Evolutionary conservation across 2,329 filamentous ascomycete species (phyloP), one percentile per base, ranked within the genome.

Genomic region (Pseudomassariella vexata): DNA sequence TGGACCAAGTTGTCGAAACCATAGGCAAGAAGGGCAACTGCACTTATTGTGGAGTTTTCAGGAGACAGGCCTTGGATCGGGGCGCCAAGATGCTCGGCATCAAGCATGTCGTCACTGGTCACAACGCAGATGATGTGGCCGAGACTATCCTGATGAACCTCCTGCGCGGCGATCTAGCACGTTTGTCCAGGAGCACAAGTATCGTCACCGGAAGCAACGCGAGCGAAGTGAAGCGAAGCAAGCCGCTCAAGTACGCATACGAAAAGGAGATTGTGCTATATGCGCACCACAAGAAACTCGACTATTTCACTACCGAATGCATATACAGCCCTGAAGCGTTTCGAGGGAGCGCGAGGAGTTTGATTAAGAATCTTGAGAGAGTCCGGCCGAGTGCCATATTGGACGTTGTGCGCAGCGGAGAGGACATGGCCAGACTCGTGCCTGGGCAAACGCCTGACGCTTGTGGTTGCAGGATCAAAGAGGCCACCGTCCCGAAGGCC

Each of bases 221-320:
- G n/a, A 88, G 85, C 37, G 87, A 94, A 39, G 90, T 95, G 44
- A 94, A 94, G 65, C 76, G 92, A 43, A 94, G 86, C 62, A 98
- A 98, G 62, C 92, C 92, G 10, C 70, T 98, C 27, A 96, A 98
- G 59, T 98, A 96, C 56, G 89, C 90, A 2, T 98, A 96, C 54
- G 92, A 98, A 56, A 98, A 98, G 63, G 92, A 98, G 56, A 98
- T 98, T 45, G 92, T 98, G 12, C 70, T 98, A 5, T 98, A 98
- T 55, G 92, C 92, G 5, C 86, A 96, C 54, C 88, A 98, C 66
- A 94, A 92, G 61, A 89, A 89, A 57, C 70, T 98, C 42, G 89
- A 96, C 55, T 98, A 98, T 62, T 98, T 98, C 62, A 95, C 82
- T 50, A 98, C 92, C 0, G 92, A 98, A 62, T 98, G 92, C 66